Conservation (phyloP, 257 asterid species). For the Primulina huaijiensis region DNA sequence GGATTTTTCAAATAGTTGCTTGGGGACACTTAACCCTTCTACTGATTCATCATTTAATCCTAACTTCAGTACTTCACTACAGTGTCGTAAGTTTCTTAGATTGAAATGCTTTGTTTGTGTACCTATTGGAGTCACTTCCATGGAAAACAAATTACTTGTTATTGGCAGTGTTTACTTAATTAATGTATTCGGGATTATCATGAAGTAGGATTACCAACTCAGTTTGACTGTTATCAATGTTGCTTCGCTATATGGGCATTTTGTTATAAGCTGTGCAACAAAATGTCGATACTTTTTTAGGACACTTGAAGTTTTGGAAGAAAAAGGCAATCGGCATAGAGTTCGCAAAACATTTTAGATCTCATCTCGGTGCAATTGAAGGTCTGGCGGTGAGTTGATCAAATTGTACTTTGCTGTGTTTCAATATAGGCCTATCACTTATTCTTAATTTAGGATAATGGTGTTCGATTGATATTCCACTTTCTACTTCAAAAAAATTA, state of each 20-base stretch:
- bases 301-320: slow-evolving; percentile 98
- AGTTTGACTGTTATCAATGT: background rate
- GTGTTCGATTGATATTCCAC: background rate
- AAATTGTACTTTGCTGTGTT: background rate
- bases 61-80: background rate
- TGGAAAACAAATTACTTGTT: background rate
- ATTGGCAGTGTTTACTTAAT: background rate
- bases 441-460: background rate
- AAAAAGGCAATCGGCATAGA: slow-evolving; percentile 77
- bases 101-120: slow-evolving; percentile 2
- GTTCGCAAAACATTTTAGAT: slow-evolving; percentile 96
- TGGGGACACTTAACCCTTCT: background rate
- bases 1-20: slow-evolving; percentile 9
- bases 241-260: background rate
- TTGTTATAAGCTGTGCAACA: background rate
- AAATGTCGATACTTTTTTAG: slow-evolving; percentile 36
- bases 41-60: background rate
- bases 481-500: background rate
- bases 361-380: slow-evolving; percentile 98
- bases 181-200: background rate
- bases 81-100: background rate
- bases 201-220: slow-evolving; percentile 9
- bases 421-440: background rate
- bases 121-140: background rate
- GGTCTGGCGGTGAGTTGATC: slow-evolving; percentile 81